Conservation (phyloP, 805 yeast species). For the Ascoidea asiatica region DNA sequence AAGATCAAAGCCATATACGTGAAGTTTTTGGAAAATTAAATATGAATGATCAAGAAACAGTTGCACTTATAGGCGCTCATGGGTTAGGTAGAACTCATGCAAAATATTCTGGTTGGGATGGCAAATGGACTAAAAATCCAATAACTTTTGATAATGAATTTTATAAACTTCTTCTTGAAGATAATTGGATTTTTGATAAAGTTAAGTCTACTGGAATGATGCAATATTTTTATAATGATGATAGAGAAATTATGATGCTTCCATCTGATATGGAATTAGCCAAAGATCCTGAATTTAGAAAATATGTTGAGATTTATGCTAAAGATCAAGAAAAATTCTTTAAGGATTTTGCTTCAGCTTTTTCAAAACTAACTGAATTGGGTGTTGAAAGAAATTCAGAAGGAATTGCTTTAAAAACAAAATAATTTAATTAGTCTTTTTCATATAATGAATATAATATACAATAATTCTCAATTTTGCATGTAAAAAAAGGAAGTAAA, state of each 20-base stretch:
- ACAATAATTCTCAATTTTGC: no score
- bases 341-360: constrained; percentile 25
- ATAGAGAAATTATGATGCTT: constrained; percentile 29
- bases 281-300: constrained; percentile 19
- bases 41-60: constrained; percentile 32
- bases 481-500: no score
- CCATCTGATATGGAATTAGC: constrained; percentile 31
- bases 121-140: constrained; percentile 32
- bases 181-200: constrained; percentile 15
- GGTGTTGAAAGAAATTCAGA: constrained; percentile 19
- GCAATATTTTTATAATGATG: constrained; percentile 25
- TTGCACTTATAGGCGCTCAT: constrained; percentile 34
- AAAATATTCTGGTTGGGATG: constrained; percentile 33
- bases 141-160: constrained; percentile 28
- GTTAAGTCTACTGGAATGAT: constrained; percentile 28
- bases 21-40: constrained; percentile 33
- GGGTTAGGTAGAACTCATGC: constrained; percentile 36
- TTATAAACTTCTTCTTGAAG: constrained; percentile 20
- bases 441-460: no score
- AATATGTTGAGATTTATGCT: constrained; percentile 28
- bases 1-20: constrained; percentile 31
- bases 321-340: constrained; percentile 21
- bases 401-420: constrained; percentile 6
- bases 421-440: constrained; percentile 9
- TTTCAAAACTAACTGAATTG: constrained; percentile 30